A percentile compares a stretch with the other conserved stretches of the same genome.
These are phyloP conservation scores for Hymenoscyphus scutula DNA, from an alignment of 2,329 filamentous ascomycete species.

Conservation along the genomic window DNA sequence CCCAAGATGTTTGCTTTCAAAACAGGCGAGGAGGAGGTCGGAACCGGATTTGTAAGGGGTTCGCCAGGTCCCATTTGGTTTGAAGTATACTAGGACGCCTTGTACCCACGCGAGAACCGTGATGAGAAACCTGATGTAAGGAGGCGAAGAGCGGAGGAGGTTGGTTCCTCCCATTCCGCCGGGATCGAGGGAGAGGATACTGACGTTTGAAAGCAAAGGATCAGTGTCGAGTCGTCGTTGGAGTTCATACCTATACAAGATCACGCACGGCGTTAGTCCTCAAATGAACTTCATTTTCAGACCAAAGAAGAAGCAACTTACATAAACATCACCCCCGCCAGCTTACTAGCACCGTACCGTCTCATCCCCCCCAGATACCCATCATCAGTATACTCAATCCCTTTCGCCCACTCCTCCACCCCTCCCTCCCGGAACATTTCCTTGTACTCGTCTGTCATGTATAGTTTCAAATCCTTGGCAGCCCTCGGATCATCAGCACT, in stretches of 20 bases:
- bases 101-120: constrained; percentile 25
- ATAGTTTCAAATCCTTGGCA: constrained; percentile 1
- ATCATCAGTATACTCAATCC: constrained; percentile 12
- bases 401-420: constrained; percentile 10
- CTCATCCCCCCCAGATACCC: constrained; percentile 15
- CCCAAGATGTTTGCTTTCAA: constrained; percentile 27
- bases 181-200: constrained; percentile 40
- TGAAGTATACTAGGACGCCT: constrained; percentile 28
- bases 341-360: constrained; percentile 19
- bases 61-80: constrained; percentile 36
- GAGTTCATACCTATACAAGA: constrained; percentile 20
- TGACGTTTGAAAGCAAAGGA: constrained; percentile 34
- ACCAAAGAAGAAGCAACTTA: neutral
- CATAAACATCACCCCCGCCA: constrained; percentile 16
- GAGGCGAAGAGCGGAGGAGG: constrained; percentile 31
- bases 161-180: constrained; percentile 37
- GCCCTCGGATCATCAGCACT: constrained; percentile 28
- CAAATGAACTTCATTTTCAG: neutral
- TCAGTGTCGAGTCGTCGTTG: constrained; percentile 11
- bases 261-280: too few relatives aligned
- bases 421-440: constrained; percentile 4
- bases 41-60: constrained; percentile 37
- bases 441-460: constrained; percentile 20
- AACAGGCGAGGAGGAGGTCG: constrained; percentile 37
- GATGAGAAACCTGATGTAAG: constrained; percentile 26